Base-by-base conservation (phyloP, 192 early-diverging fungal genomes). In the Backusella liffmaniae region DNA sequence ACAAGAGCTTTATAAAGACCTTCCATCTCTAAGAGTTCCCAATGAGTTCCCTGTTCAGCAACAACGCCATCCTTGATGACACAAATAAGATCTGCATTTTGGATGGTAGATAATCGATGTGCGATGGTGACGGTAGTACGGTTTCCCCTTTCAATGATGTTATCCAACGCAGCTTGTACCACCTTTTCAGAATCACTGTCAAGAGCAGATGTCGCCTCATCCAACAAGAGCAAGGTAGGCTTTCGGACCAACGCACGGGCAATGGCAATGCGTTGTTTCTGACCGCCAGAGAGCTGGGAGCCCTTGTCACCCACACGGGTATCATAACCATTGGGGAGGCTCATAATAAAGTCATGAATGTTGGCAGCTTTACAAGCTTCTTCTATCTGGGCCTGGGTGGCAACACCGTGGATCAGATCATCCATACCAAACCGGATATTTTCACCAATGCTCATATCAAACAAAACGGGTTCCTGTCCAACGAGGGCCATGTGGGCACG, bases 381-480 rank as follows among this genome's bases (percentile, higher is more conserved):
- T 74, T 89, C 86, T n/a, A 94, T 84, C 69, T 92, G 85, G 30
- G 76, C 79, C 69, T 88, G 82, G 1, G 91, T 82, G 5, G 76
- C 82, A 18, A 76, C 67, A 7, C 36, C 34, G 4, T 82, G 78
- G 23, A 59, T 59, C 53, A 10, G 1, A 8, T 77, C 79, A 12
- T 87, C 85, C 0, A 83, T 78, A 37, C 90, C 92, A 78, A 94
- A 98, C 2, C 84, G 84, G 72, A 98, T 96, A 88, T 98, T 98
- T 23, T 97, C 94, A 37, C 86, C 86, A 76, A 98, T 92, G n/a
- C 89, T 86, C 81, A 93, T 84, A 80, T 96, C 93, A 78, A 97
- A 96, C 56, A 98, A 80, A 51, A 94, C 91, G 2, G 96, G 96
- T 86, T 97, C 96, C 78, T 98, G 96, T 23, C 92, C 92, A 12